phyloP scores from a whole-genome alignment of 177 flowering plant genomes.

The Vitis hybrid region DNA sequence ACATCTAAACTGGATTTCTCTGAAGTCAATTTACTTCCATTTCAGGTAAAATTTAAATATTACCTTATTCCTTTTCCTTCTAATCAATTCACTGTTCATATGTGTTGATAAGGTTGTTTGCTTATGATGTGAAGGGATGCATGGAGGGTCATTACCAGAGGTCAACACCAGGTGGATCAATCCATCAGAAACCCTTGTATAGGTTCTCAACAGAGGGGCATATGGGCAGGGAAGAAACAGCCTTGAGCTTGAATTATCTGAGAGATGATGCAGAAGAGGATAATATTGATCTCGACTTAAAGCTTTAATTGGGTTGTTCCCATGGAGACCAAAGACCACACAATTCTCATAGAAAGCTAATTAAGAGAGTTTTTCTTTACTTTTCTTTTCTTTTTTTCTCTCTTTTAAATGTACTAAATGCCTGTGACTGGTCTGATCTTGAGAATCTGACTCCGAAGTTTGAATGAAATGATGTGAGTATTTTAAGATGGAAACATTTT shows the following conservation, averaged over 20 bases:
- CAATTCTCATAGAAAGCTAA: no score
- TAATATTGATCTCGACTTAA: slow-evolving; percentile 24
- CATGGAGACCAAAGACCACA: no score
- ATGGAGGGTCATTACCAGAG: slow-evolving; percentile 4
- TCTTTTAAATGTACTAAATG: no score
- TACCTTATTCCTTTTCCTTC: not conserved
- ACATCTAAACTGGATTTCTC: not conserved
- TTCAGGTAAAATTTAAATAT: slow-evolving; percentile 7
- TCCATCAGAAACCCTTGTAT: slow-evolving; percentile 10
- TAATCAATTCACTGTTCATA: not conserved
- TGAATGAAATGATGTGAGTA: no score
- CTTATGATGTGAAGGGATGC: slow-evolving; percentile 12
- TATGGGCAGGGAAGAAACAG: slow-evolving; percentile 5
- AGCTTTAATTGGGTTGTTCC: slow-evolving; percentile 16
- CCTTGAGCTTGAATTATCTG: slow-evolving; percentile 4
- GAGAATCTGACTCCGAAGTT: no score
- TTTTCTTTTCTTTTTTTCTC: no score
- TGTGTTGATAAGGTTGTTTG: not conserved
- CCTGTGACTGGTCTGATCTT: no score
- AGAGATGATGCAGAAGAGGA: slow-evolving; percentile 8
- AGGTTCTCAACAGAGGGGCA: slow-evolving; percentile 18
- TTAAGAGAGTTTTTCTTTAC: no score
- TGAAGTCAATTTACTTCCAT: not conserved
- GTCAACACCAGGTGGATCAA: not conserved
- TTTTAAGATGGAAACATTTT: no score